phyloP scores from a whole-genome alignment of 345 rosid species.

The Citrus maxima region DNA sequence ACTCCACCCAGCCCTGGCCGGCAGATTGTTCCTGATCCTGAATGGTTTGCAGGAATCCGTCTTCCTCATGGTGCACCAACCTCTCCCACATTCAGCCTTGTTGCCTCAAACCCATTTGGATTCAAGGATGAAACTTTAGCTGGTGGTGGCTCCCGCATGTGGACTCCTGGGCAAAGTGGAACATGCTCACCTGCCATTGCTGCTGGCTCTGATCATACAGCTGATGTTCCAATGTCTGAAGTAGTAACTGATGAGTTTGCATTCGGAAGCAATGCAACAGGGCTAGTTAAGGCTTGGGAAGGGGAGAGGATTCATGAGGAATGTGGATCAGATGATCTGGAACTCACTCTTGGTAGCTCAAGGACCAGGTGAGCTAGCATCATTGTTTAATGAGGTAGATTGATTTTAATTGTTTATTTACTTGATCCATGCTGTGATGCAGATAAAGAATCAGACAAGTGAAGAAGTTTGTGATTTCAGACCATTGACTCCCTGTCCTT shows the following conservation, averaged over 20 bases:
- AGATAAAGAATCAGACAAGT: neutral
- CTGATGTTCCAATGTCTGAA: constrained; percentile 84
- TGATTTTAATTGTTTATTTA: neutral
- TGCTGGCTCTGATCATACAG: constrained; percentile 65
- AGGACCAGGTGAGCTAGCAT: constrained; percentile 50
- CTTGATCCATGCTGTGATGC: constrained; percentile 1
- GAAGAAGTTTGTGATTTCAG: neutral
- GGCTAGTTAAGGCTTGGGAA: constrained; percentile 96
- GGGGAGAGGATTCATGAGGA: constrained; percentile 97
- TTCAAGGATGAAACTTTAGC: constrained; percentile 58
- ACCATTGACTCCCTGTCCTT: constrained; percentile 3
- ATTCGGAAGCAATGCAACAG: constrained; percentile 63
- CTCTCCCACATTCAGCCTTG: constrained; percentile 91
- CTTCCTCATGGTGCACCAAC: constrained; percentile 70
- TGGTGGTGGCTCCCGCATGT: constrained; percentile 74
- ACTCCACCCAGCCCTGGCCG: constrained; percentile 95
- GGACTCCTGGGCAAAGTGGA: constrained; percentile 98
- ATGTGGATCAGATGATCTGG: constrained; percentile 90
- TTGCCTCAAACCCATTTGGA: constrained; percentile 73
- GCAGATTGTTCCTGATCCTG: constrained; percentile 71
- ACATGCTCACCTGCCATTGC: constrained; percentile 92
- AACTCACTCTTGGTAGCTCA: constrained; percentile 95
- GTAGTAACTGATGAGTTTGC: constrained; percentile 79
- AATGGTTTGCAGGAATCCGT: constrained; percentile 80
- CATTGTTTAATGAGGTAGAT: neutral